Base-by-base conservation (phyloP, 2,329 filamentous ascomycete genomes). In the Aureobasidium sp. region DNA sequence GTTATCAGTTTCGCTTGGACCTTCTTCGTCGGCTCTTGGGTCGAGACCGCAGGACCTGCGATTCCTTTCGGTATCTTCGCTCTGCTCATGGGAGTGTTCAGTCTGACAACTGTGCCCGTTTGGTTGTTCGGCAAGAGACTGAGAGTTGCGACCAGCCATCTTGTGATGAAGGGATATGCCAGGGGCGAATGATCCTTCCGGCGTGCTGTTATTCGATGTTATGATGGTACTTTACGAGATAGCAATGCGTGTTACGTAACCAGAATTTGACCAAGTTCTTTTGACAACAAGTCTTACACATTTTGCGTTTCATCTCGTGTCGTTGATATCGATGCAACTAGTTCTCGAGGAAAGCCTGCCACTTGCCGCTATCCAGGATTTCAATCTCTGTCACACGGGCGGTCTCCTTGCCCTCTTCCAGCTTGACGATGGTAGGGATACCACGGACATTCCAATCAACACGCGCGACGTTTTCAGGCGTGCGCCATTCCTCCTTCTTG, bases 1-100 rank as follows among this genome's bases (percentile, higher is more conserved):
- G 69, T 82, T 5, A 76, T 84, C 9, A 74, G 77, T 0, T 84
- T 84, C 65, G 76, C 79, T 0, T 84, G 81, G 80, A 81, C 79
- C 0, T 82, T 82, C 61, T 83, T 84, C 48, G 77, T 80, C 0
- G 75, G 75, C 2, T 71, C 76, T 4, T 84, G 81, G 81, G 73
- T 81, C 0, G 66, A 70, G 1, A 52, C 70, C 0, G 69, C 67
- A 0, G 82, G 82, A 0, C 66, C 76, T 1, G 75, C 81, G 0
- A 70, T 80, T 58, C 76, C 80, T 0, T 84, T 83, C 68, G 81
- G 81, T 0, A 76, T 83, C 3, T 82, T 83, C 64, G 79, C 77
- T 0, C 78, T 79, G 69, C 66, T 83, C 2, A 78, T 83, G 78
- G 80, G 78, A 0, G 29, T 81, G 0, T 83, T 84, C 66, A 67